Evolutionary conservation across 2,329 filamentous ascomycete species (phyloP), one percentile per base, ranked within the genome.

Genomic region (Fusarium sp.): DNA sequence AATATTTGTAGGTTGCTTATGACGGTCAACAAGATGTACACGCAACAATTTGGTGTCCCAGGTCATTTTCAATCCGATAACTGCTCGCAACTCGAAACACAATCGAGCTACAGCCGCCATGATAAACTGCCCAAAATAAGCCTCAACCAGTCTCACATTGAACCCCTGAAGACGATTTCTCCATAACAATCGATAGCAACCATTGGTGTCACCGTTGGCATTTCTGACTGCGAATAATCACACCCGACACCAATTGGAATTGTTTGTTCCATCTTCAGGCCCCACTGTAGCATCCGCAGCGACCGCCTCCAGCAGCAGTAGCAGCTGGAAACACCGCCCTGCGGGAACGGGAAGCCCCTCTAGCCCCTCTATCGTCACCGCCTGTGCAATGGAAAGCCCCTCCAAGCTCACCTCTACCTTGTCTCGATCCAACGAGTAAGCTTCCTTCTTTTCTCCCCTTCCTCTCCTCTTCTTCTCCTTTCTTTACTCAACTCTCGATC

Each of bases 291-390:
- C 59, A 57, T 47, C 57, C 33, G 20, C 49, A 66, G 62, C 41
- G 65, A 54, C 60, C 62, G 61, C 66, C 49, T 47, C 55, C 39
- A 51, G 27, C 20, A 46, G 51, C 33, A 50, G 41, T 53, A 53
- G 27, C 50, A 47, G 39, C 33, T 54, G 41, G 47, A 50, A 70
- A 69, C 67, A 72, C 69, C 65, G 68, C 70, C 70, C 62, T 64
- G 66, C 52, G 58, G 47, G 62, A 70, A 73, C 59, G 59, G 61
- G 59, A 46, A 64, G 73, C 75, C 75, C 75, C 75, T 77, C 75
- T 32, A 46, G 35, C 35, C 35, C 35, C 35, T 37, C 35, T 71
- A 77, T 75, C 72, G 72, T 77, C 74, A 77, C 75, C 75, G 74
- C 71, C 53, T 23, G 14, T 72, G 74, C 71, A 65, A 65, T 55